Conservation (phyloP, 2,329 filamentous ascomycete genomes). For the Capronia americana region DNA sequence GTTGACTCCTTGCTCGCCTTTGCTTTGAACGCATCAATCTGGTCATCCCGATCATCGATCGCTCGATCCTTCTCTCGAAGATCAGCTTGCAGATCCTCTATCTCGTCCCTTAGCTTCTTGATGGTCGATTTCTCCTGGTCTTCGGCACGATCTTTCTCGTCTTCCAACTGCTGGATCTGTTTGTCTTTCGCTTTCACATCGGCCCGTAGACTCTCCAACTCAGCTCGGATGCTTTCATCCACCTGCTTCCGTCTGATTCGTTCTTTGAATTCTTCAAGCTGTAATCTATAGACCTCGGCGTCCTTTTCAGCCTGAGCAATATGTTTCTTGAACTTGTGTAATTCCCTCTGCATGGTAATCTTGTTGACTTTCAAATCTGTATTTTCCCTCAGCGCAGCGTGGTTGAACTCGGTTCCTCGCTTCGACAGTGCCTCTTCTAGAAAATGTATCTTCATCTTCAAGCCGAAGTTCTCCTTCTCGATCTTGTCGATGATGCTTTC, state of each 20-base stretch:
- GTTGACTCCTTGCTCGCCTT: slow-evolving; percentile 52
- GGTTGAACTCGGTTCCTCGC: slow-evolving; percentile 85
- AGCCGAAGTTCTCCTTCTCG: slow-evolving; percentile 96
- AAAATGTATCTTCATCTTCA: slow-evolving; percentile 97
- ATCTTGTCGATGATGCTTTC: slow-evolving; percentile 93
- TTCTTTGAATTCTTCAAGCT: slow-evolving; percentile 82
- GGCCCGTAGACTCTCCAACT: slow-evolving; percentile 59
- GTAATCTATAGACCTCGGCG: slow-evolving; percentile 79
- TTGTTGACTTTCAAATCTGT: slow-evolving; percentile 94
- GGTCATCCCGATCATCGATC: slow-evolving; percentile 76
- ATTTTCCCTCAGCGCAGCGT: slow-evolving; percentile 89
- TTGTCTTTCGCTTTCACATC: slow-evolving; percentile 58
- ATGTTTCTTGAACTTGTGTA: slow-evolving; percentile 84
- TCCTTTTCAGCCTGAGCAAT: slow-evolving; percentile 83
- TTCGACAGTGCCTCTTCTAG: slow-evolving; percentile 89
- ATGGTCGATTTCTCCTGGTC: slow-evolving; percentile 63
- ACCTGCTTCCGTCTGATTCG: slow-evolving; percentile 77
- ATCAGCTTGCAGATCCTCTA: slow-evolving; percentile 77
- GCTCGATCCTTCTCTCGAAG: slow-evolving; percentile 76
- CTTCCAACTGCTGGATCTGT: slow-evolving; percentile 62
- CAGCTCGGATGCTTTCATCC: slow-evolving; percentile 71
- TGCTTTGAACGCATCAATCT: slow-evolving; percentile 70
- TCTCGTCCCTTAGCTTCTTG: slow-evolving; percentile 72
- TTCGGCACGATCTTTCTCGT: slow-evolving; percentile 64
- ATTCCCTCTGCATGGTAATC: slow-evolving; percentile 84